Evolutionary conservation across 2,329 filamentous ascomycete genomes (phyloP).

Genomic region (Penicillium sp.): DNA sequence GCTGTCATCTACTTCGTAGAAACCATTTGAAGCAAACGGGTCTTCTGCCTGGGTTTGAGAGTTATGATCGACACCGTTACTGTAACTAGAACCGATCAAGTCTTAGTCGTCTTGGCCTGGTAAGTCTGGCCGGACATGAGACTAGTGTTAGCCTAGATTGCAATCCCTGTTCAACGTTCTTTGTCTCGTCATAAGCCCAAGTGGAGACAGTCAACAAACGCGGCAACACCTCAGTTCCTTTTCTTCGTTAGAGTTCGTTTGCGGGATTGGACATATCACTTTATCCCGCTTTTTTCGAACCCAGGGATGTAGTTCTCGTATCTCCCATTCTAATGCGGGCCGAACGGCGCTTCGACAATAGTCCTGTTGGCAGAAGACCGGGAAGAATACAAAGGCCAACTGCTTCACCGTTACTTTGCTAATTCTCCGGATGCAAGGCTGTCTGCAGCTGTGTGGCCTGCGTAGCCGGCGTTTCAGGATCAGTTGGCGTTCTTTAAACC

Average conservation of each 20-base stretch:
- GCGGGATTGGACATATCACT: slow-evolving; percentile 1
- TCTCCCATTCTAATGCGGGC: neutral
- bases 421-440: neutral
- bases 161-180: neutral
- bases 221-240: neutral
- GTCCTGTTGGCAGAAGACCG: neutral
- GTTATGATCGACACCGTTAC: no score
- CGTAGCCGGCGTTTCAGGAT: slow-evolving; percentile 1
- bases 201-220: neutral
- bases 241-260: neutral
- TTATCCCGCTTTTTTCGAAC: neutral
- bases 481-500: no score
- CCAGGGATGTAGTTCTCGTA: slow-evolving; percentile 1
- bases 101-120: no score
- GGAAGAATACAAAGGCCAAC: neutral
- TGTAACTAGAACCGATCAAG: no score
- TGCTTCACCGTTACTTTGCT: neutral
- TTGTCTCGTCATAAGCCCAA: neutral
- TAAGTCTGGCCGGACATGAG: neutral
- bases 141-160: neutral
- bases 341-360: neutral
- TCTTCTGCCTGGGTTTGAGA: neutral
- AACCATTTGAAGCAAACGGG: neutral
- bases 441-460: no score
- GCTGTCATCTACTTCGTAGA: neutral